Evolutionary conservation across 1,284 basidiomycete species (phyloP).

Genomic region (Ustilago cynodontis): DNA sequence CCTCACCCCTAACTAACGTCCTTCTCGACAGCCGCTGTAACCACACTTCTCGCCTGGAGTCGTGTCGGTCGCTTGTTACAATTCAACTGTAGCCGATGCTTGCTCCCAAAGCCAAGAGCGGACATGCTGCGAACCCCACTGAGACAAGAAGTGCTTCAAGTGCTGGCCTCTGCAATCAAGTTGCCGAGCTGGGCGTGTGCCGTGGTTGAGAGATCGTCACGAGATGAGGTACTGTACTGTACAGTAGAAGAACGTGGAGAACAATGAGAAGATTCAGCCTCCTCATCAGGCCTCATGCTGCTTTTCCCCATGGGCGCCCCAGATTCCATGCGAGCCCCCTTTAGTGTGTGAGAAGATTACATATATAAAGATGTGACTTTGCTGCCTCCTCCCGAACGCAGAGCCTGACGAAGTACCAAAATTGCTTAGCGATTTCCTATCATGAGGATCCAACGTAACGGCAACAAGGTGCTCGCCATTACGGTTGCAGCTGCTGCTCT

Average conservation of each 20-base stretch:
- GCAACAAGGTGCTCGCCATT: slow-evolving; percentile 11
- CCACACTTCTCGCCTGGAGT: slow-evolving; percentile 4
- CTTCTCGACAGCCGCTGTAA: not conserved
- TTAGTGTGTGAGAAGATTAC: not conserved
- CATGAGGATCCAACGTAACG: slow-evolving; percentile 43
- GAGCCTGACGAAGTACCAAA: not conserved
- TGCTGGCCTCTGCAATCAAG: too few relatives aligned
- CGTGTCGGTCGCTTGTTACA: not conserved
- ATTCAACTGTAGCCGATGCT: not conserved
- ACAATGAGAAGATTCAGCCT: not conserved
- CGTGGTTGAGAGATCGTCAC: not conserved
- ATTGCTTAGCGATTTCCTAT: slow-evolving; percentile 20
- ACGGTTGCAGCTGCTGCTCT: slow-evolving; percentile 7
- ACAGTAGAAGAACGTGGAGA: not conserved
- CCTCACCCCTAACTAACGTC: not conserved
- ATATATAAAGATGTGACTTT: not conserved
- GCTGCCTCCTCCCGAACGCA: not conserved
- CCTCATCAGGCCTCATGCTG: slow-evolving; percentile 9
- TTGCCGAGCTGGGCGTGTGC: not conserved
- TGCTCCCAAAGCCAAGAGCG: not conserved
- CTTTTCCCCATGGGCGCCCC: slow-evolving; percentile 71
- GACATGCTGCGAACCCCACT: too few relatives aligned
- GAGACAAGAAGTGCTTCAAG: too few relatives aligned
- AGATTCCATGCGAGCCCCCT: slow-evolving; percentile 40
- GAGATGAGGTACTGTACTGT: not conserved